Conservation (phyloP, 371 early-diverging fungal species). For the Lichtheimia ornata region DNA sequence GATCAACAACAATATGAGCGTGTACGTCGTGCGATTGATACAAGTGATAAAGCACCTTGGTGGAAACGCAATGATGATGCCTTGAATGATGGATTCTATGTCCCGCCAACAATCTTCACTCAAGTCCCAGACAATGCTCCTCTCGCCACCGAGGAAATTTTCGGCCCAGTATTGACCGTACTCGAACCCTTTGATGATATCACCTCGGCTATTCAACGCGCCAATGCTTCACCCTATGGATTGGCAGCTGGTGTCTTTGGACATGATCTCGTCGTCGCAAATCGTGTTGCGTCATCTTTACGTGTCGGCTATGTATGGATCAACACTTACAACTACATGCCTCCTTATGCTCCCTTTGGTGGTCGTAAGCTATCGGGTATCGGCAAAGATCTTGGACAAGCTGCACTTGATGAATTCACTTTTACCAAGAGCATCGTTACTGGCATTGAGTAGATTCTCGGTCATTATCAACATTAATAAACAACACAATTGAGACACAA, state of each 20-base stretch:
- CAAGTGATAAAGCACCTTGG: neutral
- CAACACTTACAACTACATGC: conserved; percentile 61
- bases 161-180: conserved; percentile 82
- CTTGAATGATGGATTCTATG: conserved; percentile 58
- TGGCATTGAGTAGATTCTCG: conserved; percentile 13
- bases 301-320: conserved; percentile 45
- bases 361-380: conserved; percentile 83
- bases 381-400: conserved; percentile 74
- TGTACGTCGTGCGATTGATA: conserved; percentile 47
- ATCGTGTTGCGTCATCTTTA: conserved; percentile 56
- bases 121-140: conserved; percentile 53
- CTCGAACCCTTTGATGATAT: conserved; percentile 67
- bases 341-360: conserved; percentile 78
- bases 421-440: conserved; percentile 60
- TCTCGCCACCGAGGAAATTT: conserved; percentile 82
- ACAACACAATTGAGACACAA: too few relatives aligned
- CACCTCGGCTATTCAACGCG: conserved; percentile 67
- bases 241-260: conserved; percentile 82
- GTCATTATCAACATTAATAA: too few relatives aligned
- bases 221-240: conserved; percentile 79
- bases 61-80: conserved; percentile 11
- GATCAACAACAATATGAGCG: conserved; percentile 73
- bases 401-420: conserved; percentile 66
- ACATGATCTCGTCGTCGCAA: conserved; percentile 58
- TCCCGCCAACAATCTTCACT: conserved; percentile 71